Percentiles rank a stretch among this genome's conserved stretches.
Conservation (phyloP, 1,139 yeast species). For the Debaryomyces coudertii region DNA sequence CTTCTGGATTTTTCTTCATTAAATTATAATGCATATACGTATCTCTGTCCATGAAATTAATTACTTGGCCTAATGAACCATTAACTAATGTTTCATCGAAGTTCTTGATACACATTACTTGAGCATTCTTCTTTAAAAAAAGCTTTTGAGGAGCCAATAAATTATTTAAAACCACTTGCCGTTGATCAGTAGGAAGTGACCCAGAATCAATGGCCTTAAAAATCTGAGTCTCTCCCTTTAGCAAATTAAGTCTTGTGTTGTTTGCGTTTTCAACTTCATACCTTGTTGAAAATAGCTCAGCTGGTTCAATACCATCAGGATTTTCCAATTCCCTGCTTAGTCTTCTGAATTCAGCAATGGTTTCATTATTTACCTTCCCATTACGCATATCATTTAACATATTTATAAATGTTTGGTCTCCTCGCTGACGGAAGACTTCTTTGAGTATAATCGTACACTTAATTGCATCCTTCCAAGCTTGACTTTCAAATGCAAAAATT, state of each 20-base stretch:
- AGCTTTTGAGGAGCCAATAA: constrained; percentile 72
- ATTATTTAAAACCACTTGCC: constrained; percentile 54
- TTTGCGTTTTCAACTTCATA: constrained; percentile 85
- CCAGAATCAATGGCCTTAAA: constrained; percentile 72
- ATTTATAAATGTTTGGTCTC: constrained; percentile 72
- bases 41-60: constrained; percentile 43
- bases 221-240: constrained; percentile 51
- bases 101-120: constrained; percentile 95
- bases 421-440: constrained; percentile 90
- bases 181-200: constrained; percentile 44
- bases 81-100: constrained; percentile 85
- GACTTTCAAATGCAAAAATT: constrained; percentile 76
- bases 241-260: constrained; percentile 48
- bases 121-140: constrained; percentile 77
- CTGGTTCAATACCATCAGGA: constrained; percentile 78
- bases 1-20: constrained; percentile 25
- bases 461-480: constrained; percentile 70
- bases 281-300: constrained; percentile 84
- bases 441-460: constrained; percentile 67
- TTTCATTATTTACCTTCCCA: constrained; percentile 62
- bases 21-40: constrained; percentile 33
- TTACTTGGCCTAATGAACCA: constrained; percentile 86
- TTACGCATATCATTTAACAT: constrained; percentile 88
- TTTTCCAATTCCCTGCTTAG: constrained; percentile 59
- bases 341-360: constrained; percentile 56